phyloP scores from a whole-genome alignment of 352 stramenopile genomes.

The Phytopythium ostracodes region DNA sequence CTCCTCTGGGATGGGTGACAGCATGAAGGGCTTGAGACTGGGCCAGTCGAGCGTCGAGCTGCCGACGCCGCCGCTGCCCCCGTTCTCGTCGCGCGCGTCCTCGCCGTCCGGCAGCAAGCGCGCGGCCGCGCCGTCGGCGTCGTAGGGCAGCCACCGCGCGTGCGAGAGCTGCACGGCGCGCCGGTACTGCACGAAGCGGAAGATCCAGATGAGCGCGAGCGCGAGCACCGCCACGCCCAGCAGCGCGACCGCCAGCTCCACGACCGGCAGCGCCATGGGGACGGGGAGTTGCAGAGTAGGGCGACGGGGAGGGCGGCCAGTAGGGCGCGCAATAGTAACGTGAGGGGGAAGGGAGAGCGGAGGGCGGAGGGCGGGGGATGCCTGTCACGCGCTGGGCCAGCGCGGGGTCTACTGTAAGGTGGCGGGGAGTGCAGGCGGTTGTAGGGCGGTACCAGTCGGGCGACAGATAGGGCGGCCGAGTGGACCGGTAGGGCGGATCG shows the following conservation, averaged over 20 bases:
- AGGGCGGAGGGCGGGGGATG: background rate
- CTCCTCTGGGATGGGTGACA: slow-evolving; percentile 72
- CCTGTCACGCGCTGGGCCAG: too few species aligned
- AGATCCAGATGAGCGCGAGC: slow-evolving; percentile 47
- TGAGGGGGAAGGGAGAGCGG: background rate
- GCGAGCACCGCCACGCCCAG: slow-evolving; percentile 33
- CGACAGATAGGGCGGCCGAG: background rate
- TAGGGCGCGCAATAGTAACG: too few species aligned
- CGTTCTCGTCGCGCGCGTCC: slow-evolving; percentile 25
- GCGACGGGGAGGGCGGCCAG: too few species aligned
- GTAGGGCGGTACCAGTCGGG: background rate
- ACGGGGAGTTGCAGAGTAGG: too few species aligned
- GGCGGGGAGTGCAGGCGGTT: too few species aligned
- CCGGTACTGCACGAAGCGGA: slow-evolving; percentile 58
- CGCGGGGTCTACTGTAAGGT: too few species aligned
- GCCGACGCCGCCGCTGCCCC: slow-evolving; percentile 8
- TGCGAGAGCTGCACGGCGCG: slow-evolving; percentile 53
- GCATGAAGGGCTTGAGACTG: slow-evolving; percentile 42
- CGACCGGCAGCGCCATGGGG: slow-evolving; percentile 34
- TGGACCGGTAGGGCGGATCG: background rate
- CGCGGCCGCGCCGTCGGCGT: slow-evolving; percentile 13
- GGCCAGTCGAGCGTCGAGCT: slow-evolving; percentile 36
- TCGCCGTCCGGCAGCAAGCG: slow-evolving; percentile 11
- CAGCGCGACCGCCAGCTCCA: slow-evolving; percentile 37
- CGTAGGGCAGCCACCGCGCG: slow-evolving; percentile 60